Evolutionary conservation across 2,329 filamentous ascomycete species (phyloP).

Genomic region (Colletotrichum destructivum): DNA sequence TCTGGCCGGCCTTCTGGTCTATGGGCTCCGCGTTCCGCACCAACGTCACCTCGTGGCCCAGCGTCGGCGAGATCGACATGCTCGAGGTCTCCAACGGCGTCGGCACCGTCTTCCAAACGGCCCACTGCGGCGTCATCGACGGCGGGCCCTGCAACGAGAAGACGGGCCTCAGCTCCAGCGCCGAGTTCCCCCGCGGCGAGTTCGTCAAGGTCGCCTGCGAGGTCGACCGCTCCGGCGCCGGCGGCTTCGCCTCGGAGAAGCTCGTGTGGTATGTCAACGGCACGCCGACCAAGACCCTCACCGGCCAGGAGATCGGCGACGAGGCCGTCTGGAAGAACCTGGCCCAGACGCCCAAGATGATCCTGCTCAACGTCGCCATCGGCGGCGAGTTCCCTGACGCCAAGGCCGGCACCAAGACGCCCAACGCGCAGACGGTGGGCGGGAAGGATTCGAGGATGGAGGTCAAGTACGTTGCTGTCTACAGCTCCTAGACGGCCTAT

Average conservation of each 20-base stretch:
- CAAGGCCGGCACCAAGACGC: conserved; percentile 51
- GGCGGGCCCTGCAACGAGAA: conserved; percentile 61
- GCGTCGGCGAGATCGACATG: conserved; percentile 61
- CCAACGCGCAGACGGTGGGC: conserved; percentile 51
- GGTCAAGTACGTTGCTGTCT: conserved; percentile 58
- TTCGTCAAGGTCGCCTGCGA: conserved; percentile 54
- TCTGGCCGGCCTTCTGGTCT: conserved; percentile 65
- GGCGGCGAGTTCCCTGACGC: conserved; percentile 56
- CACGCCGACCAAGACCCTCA: conserved; percentile 47
- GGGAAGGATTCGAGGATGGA: conserved; percentile 54
- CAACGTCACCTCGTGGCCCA: conserved; percentile 59
- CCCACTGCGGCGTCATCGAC: conserved; percentile 58
- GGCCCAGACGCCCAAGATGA: conserved; percentile 50
- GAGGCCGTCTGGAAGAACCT: conserved; percentile 50
- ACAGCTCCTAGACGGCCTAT: conserved; percentile 30
- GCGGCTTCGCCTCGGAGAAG: conserved; percentile 49
- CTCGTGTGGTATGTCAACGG: conserved; percentile 56
- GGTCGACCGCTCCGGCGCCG: conserved; percentile 49
- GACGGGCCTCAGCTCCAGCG: conserved; percentile 50
- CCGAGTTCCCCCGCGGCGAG: conserved; percentile 46
- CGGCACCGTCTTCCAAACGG: conserved; percentile 52
- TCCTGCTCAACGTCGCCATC: conserved; percentile 58
- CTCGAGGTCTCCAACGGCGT: conserved; percentile 60
- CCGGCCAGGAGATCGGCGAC: conserved; percentile 47
- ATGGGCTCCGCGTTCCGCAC: conserved; percentile 57